Evolutionary conservation across 2,329 filamentous ascomycete species (phyloP).

Genomic region (Colletotrichum cordylinicola): DNA sequence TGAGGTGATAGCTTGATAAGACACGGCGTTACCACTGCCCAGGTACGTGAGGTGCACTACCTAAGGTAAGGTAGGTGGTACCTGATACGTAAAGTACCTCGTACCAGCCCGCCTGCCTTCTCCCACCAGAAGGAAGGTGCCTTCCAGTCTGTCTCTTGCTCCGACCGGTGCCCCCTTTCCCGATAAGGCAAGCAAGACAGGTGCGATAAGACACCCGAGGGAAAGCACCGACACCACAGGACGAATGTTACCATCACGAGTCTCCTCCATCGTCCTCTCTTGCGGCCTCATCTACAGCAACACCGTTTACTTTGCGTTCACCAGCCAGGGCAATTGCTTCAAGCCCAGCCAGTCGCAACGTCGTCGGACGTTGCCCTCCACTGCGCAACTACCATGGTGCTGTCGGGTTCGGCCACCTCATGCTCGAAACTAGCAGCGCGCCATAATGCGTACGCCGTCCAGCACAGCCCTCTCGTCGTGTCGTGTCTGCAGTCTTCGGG

Average conservation of each 20-base stretch:
- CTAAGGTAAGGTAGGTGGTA: too few relatives aligned
- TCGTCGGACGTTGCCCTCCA: background rate
- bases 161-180: background rate
- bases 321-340: background rate
- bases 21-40: background rate
- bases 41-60: too few relatives aligned
- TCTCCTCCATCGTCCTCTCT: background rate
- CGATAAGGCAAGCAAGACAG: background rate
- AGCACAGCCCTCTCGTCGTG: constrained; percentile 9
- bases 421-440: constrained; percentile 11
- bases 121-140: background rate
- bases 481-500: constrained; percentile 22
- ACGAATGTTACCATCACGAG: background rate
- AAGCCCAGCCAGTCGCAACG: background rate
- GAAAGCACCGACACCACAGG: background rate
- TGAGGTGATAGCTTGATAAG: background rate
- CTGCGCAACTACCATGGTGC: background rate
- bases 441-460: background rate
- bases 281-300: background rate
- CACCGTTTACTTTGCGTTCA: background rate
- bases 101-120: background rate
- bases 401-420: background rate
- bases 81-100: background rate
- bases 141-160: background rate
- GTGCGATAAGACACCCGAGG: background rate